Evolutionary conservation across 2,329 filamentous ascomycete species (phyloP), one percentile per base, ranked within the genome.

Genomic region (Chaetomium olivaceum): DNA sequence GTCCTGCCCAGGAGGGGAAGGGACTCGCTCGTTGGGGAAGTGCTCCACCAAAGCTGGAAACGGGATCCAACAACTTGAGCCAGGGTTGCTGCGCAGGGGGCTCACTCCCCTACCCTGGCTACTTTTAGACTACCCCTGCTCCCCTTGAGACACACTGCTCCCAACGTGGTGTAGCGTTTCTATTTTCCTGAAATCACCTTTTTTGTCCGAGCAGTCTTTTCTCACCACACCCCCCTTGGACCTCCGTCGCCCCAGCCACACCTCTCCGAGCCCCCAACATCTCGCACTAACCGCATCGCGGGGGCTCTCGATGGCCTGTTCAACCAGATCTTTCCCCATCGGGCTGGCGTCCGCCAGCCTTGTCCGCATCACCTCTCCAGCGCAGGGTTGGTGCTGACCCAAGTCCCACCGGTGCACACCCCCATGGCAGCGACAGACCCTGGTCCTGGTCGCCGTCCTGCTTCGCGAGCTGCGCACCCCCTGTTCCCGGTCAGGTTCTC

Each of bases 101-200:
- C 52, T 31, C 31, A 46, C 21, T n/a, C 66, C 64, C 63, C 62
- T 55, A 57, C 64, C 64, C 69, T 56, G 60, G 68, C 69, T 70
- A 70, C 67, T 70, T 69, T 72, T 70, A 68, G 67, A 70, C 61
- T 31, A 66, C 62, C 61, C 66, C 65, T 64, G 67, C 61, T 61
- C 66, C 31, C 57, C 66, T 63, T 70, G 69, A 69, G 64, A 68
- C 64, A 54, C 61, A 56, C 58, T 57, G 46, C 36, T 62, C 68
- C 65, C 67, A 71, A 64, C 58, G 23, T 62, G 68, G 66, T 66
- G 64, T 67, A 67, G 65, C 68, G 64, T 64, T 71, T 68, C 66
- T 72, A 72, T 71, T 71, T 71, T 72, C 63, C 65, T 63, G 33
- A 57, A 56, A 56, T 54, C 59, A 65, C 65, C 62, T 64, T 68